Percentiles rank a stretch among this genome's conserved stretches.
Conservation (phyloP, 2,329 filamentous ascomycete species). For the Cladorrhinum sp. region DNA sequence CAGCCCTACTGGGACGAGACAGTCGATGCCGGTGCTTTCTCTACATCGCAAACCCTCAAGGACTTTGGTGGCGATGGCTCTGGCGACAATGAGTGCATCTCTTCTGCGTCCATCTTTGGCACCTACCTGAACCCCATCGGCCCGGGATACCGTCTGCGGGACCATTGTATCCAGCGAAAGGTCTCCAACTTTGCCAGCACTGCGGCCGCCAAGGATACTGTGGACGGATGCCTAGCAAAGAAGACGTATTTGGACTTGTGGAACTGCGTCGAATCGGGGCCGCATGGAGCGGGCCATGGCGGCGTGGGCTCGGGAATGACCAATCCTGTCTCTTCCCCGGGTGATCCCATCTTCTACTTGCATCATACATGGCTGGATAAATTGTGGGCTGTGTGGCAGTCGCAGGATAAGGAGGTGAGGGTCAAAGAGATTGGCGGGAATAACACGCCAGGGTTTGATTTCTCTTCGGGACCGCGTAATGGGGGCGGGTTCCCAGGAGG, state of each 20-base stretch:
- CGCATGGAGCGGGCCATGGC: slow-evolving; percentile 10
- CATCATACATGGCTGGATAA: slow-evolving; percentile 33
- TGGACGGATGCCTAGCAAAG: not conserved
- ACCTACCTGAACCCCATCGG: slow-evolving; percentile 34
- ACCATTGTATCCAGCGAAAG: slow-evolving; percentile 28
- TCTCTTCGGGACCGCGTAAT: no score
- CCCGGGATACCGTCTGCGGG: slow-evolving; percentile 21
- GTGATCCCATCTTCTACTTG: slow-evolving; percentile 38
- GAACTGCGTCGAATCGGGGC: slow-evolving; percentile 8
- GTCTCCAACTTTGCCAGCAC: slow-evolving; percentile 24
- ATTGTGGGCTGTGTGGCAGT: slow-evolving; percentile 34
- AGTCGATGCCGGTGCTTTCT: slow-evolving; percentile 31
- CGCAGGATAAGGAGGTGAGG: slow-evolving; percentile 22
- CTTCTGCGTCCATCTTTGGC: slow-evolving; percentile 35
- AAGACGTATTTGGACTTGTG: not conserved
- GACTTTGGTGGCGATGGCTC: slow-evolving; percentile 31
- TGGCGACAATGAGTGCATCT: slow-evolving; percentile 30
- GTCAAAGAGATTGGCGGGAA: slow-evolving; percentile 27
- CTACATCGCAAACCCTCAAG: slow-evolving; percentile 31
- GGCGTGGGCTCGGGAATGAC: slow-evolving; percentile 25
- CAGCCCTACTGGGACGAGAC: slow-evolving; percentile 37
- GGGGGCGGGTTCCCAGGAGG: no score
- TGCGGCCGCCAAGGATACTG: not conserved
- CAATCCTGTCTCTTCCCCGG: slow-evolving; percentile 22
- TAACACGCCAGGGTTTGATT: slow-evolving; percentile 17